A percentile compares a stretch with the other conserved stretches of the same genome.
Conservation (phyloP, 2,329 filamentous ascomycete species). For the Verticillium alfalfae region DNA sequence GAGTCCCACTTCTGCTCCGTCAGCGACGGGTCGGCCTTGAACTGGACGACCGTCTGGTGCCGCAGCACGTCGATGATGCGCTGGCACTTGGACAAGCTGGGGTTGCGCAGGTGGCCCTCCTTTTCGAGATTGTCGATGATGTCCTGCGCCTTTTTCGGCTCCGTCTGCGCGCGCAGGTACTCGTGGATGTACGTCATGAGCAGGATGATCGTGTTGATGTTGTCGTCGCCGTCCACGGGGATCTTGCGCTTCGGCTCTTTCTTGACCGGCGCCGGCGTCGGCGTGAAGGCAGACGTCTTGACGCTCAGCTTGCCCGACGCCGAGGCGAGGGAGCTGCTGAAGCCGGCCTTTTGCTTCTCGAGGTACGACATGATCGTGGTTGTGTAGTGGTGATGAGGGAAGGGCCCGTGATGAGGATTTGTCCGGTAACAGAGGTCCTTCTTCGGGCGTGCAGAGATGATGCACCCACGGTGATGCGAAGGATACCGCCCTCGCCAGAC, state of each 20-base stretch:
- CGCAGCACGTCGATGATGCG: conserved; percentile 64
- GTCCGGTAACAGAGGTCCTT: background rate
- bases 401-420: too few species aligned
- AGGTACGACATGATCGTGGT: conserved; percentile 53
- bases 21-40: conserved; percentile 50
- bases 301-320: conserved; percentile 58
- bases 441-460: background rate
- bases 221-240: conserved; percentile 35
- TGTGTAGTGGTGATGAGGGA: background rate
- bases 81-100: conserved; percentile 19
- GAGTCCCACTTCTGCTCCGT: conserved; percentile 61
- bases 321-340: conserved; percentile 56
- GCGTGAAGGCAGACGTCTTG: conserved; percentile 43
- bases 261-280: conserved; percentile 54
- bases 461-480: background rate
- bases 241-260: conserved; percentile 56
- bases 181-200: conserved; percentile 76
- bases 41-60: conserved; percentile 54
- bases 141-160: conserved; percentile 65
- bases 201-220: conserved; percentile 2
- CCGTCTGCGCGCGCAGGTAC: conserved; percentile 67
- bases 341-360: conserved; percentile 58
- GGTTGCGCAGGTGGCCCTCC: conserved; percentile 46
- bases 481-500: too few species aligned
- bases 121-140: conserved; percentile 78